Conservation (phyloP, 371 early-diverging fungal species). For the Rhizopus stolonifer region DNA sequence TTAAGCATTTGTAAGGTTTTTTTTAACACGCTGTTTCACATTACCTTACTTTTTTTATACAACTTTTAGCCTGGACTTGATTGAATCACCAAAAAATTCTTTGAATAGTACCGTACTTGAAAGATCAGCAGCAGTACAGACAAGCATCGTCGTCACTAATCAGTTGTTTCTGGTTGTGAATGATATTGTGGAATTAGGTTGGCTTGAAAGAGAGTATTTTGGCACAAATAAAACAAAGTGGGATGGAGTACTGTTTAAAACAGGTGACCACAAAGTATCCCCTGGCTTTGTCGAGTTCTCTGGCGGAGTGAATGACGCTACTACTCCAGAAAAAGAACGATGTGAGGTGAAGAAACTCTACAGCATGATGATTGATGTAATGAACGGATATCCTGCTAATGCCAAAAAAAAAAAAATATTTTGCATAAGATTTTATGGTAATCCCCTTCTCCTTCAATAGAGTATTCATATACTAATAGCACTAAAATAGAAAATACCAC, state of each 20-base stretch:
- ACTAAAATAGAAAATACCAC: constrained; percentile 1
- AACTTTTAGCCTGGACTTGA: constrained; percentile 14
- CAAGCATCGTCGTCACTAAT: constrained; percentile 5
- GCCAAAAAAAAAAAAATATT: constrained; percentile 10
- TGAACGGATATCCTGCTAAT: constrained; percentile 7
- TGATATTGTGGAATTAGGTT: constrained; percentile 9
- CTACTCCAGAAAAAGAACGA: constrained; percentile 12
- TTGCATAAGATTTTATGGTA: constrained; percentile 15
- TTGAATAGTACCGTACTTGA: constrained; percentile 6
- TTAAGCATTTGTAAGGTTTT: constrained; percentile 11
- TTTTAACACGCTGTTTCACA: constrained; percentile 4
- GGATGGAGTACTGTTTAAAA: constrained; percentile 14
- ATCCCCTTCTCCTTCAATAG: constrained; percentile 6
- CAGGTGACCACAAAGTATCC: constrained; percentile 9
- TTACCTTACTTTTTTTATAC: constrained; percentile 7
- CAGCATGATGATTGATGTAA: constrained; percentile 11
- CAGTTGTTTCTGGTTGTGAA: constrained; percentile 12
- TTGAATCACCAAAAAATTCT: constrained; percentile 14
- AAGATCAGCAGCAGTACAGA: constrained; percentile 16
- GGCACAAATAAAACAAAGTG: constrained; percentile 14
- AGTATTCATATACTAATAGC: not conserved
- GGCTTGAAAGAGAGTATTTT: constrained; percentile 15
- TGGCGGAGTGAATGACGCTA: constrained; percentile 8
- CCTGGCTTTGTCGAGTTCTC: constrained; percentile 15
- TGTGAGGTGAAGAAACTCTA: constrained; percentile 4